These are phyloP conservation scores for Fremontodendron californicum DNA, from an alignment of 345 rosid genomes.

Conservation along the genomic window DNA sequence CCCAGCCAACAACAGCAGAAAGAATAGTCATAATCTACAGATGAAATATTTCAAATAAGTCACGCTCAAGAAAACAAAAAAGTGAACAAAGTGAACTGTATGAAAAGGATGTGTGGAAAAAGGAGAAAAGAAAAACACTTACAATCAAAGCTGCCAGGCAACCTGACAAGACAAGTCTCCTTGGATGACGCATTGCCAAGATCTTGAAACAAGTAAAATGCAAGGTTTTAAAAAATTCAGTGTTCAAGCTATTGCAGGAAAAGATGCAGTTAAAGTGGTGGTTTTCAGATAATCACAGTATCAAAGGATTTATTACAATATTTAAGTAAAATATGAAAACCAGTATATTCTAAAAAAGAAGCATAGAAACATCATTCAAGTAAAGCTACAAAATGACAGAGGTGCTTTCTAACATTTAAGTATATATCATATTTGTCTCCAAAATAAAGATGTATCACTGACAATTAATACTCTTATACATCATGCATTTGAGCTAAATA, in stretches of 20 bases:
- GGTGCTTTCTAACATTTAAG: neutral
- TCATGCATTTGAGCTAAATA: neutral
- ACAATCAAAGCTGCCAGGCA: constrained; percentile 71
- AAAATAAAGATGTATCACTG: neutral
- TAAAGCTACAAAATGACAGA: neutral
- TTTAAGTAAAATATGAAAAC: neutral
- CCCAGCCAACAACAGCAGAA: constrained; percentile 84
- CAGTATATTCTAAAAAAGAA: neutral
- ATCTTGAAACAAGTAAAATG: constrained; percentile 44
- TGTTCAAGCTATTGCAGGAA: neutral
- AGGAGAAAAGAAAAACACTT: constrained; percentile 26
- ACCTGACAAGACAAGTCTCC: constrained; percentile 90
- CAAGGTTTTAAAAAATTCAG: neutral
- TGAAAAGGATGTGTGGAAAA: neutral
- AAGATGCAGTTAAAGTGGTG: neutral
- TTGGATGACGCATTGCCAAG: constrained; percentile 97
- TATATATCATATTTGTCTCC: neutral
- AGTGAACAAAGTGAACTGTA: constrained; percentile 8
- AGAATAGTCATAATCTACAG: constrained; percentile 84
- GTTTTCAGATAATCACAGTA: neutral
- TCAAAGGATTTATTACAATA: neutral
- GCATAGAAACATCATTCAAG: neutral
- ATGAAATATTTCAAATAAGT: constrained; percentile 6
- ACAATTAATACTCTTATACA: neutral
- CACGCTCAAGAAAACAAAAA: neutral